phyloP scores from a whole-genome alignment of 1,284 basidiomycete genomes.

The Ceratobasidium sp. region DNA sequence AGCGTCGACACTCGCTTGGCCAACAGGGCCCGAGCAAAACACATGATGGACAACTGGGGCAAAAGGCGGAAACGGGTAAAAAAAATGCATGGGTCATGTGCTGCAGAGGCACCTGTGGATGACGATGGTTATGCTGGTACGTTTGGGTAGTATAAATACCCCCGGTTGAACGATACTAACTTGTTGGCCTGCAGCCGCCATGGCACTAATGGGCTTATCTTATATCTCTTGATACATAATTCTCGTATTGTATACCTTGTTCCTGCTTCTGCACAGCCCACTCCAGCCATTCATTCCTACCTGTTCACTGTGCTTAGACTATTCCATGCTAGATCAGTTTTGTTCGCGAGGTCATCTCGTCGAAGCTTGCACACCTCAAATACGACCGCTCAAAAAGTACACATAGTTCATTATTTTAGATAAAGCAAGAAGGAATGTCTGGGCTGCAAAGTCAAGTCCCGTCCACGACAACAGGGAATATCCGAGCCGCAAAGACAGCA shows the following conservation, averaged over 20 bases:
- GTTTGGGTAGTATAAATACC: background rate
- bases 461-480: conserved; percentile 61
- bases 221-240: conserved; percentile 38
- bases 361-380: conserved; percentile 48
- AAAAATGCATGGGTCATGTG: conserved; percentile 37
- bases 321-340: conserved; percentile 7
- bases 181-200: conserved; percentile 20
- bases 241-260: conserved; percentile 27
- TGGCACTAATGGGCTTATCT: conserved; percentile 45
- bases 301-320: conserved; percentile 2
- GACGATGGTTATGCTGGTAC: conserved; percentile 44
- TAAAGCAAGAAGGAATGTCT: conserved; percentile 52
- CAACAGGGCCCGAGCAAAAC: conserved; percentile 42
- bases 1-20: conserved; percentile 41
- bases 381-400: conserved; percentile 51
- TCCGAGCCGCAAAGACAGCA: conserved; percentile 61
- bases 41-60: conserved; percentile 45
- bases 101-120: conserved; percentile 39
- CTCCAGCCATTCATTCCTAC: conserved; percentile 22
- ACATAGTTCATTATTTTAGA: conserved; percentile 58
- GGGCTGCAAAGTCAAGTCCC: conserved; percentile 80
- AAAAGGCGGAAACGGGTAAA: conserved; percentile 43
- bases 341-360: background rate
- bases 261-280: background rate
- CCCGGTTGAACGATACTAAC: background rate